These are phyloP conservation scores for Ambrosia hybrid DNA, from an alignment of 140 eudicot species.

Conservation along the genomic window DNA sequence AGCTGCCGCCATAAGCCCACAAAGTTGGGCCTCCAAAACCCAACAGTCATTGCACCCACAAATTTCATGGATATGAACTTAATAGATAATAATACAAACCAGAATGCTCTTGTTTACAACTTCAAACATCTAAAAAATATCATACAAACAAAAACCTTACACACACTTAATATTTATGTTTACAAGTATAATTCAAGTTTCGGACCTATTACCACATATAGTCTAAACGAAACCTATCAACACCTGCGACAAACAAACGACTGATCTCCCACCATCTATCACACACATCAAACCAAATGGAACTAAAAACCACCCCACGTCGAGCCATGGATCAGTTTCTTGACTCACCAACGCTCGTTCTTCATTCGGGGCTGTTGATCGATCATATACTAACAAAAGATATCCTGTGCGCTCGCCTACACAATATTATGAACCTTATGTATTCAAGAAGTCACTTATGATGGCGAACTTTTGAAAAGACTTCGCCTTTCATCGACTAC, in stretches of 20 bases:
- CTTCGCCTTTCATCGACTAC: conserved; percentile 32
- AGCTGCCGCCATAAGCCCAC: no score
- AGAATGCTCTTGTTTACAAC: conserved; percentile 4
- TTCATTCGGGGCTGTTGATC: background rate
- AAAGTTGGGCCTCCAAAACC: no score
- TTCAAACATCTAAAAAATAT: conserved; percentile 12
- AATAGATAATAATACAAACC: background rate
- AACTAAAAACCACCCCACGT: conserved; percentile 28
- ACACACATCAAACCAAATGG: conserved; percentile 31
- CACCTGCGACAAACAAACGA: background rate
- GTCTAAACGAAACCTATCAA: conserved; percentile 30
- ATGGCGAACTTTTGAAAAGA: conserved; percentile 35
- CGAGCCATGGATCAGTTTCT: conserved; percentile 34
- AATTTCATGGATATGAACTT: background rate
- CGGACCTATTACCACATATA: conserved; percentile 26
- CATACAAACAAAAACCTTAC: conserved; percentile 22
- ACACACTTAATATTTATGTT: conserved; percentile 42
- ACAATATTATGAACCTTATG: conserved; percentile 26
- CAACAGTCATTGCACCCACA: no score
- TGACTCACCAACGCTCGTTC: conserved; percentile 27
- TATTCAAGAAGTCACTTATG: conserved; percentile 22
- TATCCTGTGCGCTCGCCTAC: background rate
- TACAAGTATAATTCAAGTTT: conserved; percentile 36
- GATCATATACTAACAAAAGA: conserved; percentile 9
- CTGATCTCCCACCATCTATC: background rate